Percentiles rank a stretch among this genome's conserved stretches.
These are phyloP conservation scores for Stramenopiles sp. DNA, from an alignment of 352 stramenopile genomes.

Conservation along the genomic window DNA sequence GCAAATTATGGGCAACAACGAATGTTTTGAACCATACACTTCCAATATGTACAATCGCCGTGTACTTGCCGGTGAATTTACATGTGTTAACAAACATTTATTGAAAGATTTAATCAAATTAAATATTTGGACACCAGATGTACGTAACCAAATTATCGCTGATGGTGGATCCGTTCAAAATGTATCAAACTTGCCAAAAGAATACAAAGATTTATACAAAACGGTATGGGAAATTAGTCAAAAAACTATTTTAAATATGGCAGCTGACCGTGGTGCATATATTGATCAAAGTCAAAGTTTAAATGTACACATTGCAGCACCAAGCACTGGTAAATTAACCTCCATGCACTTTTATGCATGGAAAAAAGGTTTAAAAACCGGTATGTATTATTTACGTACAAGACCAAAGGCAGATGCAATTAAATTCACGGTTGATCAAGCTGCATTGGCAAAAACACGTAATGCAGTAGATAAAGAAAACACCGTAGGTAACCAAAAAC, in stretches of 20 bases:
- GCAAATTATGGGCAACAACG: slow-evolving; percentile 98
- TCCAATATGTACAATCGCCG: slow-evolving; percentile 98
- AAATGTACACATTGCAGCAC: slow-evolving; percentile 96
- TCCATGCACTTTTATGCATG: slow-evolving; percentile 99
- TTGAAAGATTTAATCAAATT: slow-evolving; percentile 85
- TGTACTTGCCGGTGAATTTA: slow-evolving; percentile 95
- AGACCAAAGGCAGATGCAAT: slow-evolving; percentile 95
- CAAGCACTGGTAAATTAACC: slow-evolving; percentile 90
- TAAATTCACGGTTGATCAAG: slow-evolving; percentile 97
- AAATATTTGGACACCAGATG: slow-evolving; percentile 83
- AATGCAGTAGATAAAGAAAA: too few relatives aligned
- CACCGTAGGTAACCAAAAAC: too few relatives aligned
- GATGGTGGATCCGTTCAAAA: slow-evolving; percentile 85
- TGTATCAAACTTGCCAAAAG: slow-evolving; percentile 39
- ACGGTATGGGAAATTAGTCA: slow-evolving; percentile 99
- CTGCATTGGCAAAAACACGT: too few relatives aligned
- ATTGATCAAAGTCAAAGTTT: slow-evolving; percentile 94
- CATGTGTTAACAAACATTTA: slow-evolving; percentile 97
- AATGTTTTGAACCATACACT: slow-evolving; percentile 95
- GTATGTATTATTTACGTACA: slow-evolving; percentile 98
- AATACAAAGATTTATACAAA: slow-evolving; percentile 92
- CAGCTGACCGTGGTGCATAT: slow-evolving; percentile 88
- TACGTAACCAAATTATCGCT: slow-evolving; percentile 95
- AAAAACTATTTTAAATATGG: slow-evolving; percentile 85
- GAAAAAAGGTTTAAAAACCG: slow-evolving; percentile 98